A percentile compares a stretch with the other conserved stretches of the same genome.
phyloP scores from a whole-genome alignment of 352 stramenopile genomes.

The Phytophthora lateralis region DNA sequence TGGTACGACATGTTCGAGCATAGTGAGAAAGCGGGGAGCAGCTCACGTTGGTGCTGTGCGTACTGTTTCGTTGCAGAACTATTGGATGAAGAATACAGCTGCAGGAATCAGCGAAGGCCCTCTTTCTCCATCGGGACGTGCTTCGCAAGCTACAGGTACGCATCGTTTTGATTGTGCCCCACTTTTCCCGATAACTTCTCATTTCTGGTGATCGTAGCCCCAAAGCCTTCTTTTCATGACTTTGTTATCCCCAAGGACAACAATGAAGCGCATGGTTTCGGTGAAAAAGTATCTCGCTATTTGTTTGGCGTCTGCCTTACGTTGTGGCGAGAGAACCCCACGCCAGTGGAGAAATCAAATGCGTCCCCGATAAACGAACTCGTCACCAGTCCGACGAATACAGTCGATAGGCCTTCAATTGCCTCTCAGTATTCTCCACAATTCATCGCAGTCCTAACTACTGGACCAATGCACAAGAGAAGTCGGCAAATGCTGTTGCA shows the following conservation, averaged over 20 bases:
- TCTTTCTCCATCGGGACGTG: slow-evolving; percentile 18
- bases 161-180: not conserved
- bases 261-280: not conserved
- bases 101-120: not conserved
- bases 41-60: not conserved
- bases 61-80: slow-evolving; percentile 33
- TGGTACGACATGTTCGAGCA: slow-evolving; percentile 23
- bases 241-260: slow-evolving; percentile 40
- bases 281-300: not conserved
- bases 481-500: slow-evolving; percentile 36
- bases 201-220: slow-evolving; percentile 6
- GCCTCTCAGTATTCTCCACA: slow-evolving; percentile 6
- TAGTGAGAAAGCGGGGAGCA: not conserved
- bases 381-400: not conserved
- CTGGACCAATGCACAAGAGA: slow-evolving; percentile 26
- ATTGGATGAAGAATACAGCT: slow-evolving; percentile 45
- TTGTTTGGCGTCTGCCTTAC: slow-evolving; percentile 53
- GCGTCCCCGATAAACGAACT: slow-evolving; percentile 3
- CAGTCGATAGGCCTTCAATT: not conserved
- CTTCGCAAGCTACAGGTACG: slow-evolving; percentile 11
- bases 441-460: slow-evolving; percentile 27
- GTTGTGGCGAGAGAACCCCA: slow-evolving; percentile 23
- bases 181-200: not conserved
- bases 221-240: slow-evolving; percentile 44
- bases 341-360: not conserved